Conservation (phyloP, 108 stramenopile species). For the Bacterosira constricta region DNA sequence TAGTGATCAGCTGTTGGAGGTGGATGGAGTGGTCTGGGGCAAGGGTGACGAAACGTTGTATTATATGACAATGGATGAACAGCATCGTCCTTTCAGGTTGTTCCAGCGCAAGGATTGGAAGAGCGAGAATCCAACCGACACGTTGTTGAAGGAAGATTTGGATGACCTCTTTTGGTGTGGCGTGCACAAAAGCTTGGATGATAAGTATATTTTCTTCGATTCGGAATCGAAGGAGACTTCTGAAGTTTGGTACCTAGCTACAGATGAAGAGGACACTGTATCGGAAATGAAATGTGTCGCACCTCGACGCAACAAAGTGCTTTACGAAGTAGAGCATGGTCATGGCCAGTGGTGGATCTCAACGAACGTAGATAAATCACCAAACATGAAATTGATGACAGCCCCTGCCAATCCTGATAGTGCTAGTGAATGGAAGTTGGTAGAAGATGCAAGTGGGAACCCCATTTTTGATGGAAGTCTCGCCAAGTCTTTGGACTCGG, state of each 20-base stretch:
- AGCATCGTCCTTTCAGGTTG: constrained; percentile 73
- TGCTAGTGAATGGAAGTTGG: constrained; percentile 54
- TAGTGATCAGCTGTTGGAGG: constrained; percentile 56
- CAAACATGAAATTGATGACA: constrained; percentile 76
- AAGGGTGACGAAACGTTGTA: constrained; percentile 70
- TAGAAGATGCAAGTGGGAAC: constrained; percentile 27
- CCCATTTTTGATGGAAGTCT: constrained; percentile 65
- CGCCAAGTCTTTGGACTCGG: constrained; percentile 46
- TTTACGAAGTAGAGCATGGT: constrained; percentile 72
- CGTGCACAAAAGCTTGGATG: constrained; percentile 58
- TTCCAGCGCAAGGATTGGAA: constrained; percentile 56
- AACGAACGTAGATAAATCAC: constrained; percentile 66
- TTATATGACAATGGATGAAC: constrained; percentile 88
- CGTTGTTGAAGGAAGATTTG: constrained; percentile 78
- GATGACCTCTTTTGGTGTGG: constrained; percentile 73
- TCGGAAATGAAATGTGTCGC: constrained; percentile 67
- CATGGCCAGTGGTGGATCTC: constrained; percentile 64
- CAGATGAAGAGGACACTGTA: constrained; percentile 17
- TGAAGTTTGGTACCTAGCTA: constrained; percentile 72
- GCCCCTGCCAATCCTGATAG: constrained; percentile 51
- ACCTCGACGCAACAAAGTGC: constrained; percentile 57
- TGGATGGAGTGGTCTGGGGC: constrained; percentile 75
- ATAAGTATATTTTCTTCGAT: constrained; percentile 64
- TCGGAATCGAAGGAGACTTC: constrained; percentile 76
- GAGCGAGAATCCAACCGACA: constrained; percentile 44